Conservation (phyloP, 148 eudicot genomes). For the Silene latifolia region DNA sequence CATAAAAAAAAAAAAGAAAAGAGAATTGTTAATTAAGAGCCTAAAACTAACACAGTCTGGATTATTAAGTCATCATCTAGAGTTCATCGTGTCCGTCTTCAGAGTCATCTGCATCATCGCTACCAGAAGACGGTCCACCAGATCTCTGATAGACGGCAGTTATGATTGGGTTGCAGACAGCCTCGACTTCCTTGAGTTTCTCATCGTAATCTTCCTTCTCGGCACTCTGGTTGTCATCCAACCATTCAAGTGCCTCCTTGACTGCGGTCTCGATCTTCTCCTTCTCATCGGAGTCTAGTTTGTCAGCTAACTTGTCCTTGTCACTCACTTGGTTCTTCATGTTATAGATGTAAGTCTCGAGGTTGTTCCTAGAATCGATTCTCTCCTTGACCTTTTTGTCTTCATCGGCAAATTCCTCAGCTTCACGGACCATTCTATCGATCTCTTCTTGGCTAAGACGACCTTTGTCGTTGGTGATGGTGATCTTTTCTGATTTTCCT, state of each 20-base stretch:
- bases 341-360: slow-evolving; percentile 61
- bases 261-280: slow-evolving; percentile 56
- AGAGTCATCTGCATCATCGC: slow-evolving; percentile 27
- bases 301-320: slow-evolving; percentile 55
- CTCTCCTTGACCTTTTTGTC: slow-evolving; percentile 60
- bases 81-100: slow-evolving; percentile 57
- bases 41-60: slow-evolving; percentile 22
- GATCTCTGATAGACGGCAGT: slow-evolving; percentile 57
- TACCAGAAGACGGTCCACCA: slow-evolving; percentile 47
- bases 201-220: slow-evolving; percentile 67
- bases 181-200: slow-evolving; percentile 64
- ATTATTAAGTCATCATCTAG: slow-evolving; percentile 16
- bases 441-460: slow-evolving; percentile 59
- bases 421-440: slow-evolving; percentile 60
- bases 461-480: slow-evolving; percentile 62
- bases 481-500: slow-evolving; percentile 54
- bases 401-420: slow-evolving; percentile 59
- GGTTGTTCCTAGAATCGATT: slow-evolving; percentile 53
- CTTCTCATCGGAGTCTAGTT: slow-evolving; percentile 57
- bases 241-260: slow-evolving; percentile 69
- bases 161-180: slow-evolving; percentile 62
- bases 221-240: slow-evolving; percentile 54
- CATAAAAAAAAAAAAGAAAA: background rate
- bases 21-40: slow-evolving; percentile 3
- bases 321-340: slow-evolving; percentile 61